Evolutionary conservation across 108 stramenopile species (phyloP).

Genomic region (Pseudonitzschia multistriata): DNA sequence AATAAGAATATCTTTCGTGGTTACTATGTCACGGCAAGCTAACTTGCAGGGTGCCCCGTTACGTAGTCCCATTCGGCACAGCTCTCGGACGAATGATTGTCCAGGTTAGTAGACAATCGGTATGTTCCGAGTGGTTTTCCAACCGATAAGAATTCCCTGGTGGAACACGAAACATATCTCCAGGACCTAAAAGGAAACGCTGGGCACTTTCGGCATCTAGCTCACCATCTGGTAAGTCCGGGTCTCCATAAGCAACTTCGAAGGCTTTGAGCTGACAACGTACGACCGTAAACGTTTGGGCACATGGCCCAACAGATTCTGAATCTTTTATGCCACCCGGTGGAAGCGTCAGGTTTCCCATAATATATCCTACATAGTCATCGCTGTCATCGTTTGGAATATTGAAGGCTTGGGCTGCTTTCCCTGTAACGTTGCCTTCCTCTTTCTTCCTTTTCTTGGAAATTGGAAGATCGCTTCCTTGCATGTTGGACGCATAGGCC

Average conservation of each 20-base stretch:
- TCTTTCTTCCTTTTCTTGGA: conserved; percentile 45
- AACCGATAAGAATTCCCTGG: conserved; percentile 92
- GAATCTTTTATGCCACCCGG: conserved; percentile 88
- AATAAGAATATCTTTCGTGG: too few species aligned
- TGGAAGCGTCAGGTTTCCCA: conserved; percentile 83
- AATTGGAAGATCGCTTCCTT: conserved; percentile 56
- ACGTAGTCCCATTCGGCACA: neutral
- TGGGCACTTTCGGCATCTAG: conserved; percentile 80
- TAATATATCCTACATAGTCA: conserved; percentile 82
- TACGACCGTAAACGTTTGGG: conserved; percentile 88
- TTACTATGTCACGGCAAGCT: too few species aligned
- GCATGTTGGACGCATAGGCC: conserved; percentile 49
- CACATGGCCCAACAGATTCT: conserved; percentile 82
- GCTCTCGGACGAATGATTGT: conserved; percentile 74
- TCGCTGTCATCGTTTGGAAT: conserved; percentile 52
- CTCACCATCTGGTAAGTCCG: conserved; percentile 59
- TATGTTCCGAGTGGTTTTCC: conserved; percentile 83
- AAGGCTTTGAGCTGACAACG: conserved; percentile 69
- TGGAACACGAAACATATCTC: conserved; percentile 94
- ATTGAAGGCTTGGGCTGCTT: conserved; percentile 87
- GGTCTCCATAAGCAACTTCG: conserved; percentile 84
- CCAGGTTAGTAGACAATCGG: conserved; percentile 82
- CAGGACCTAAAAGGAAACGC: conserved; percentile 83
- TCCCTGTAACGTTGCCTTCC: conserved; percentile 73
- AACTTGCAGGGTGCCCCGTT: neutral